Conservation (phyloP, 2,329 filamentous ascomycete species). For the Diaporthe citriasiana region DNA sequence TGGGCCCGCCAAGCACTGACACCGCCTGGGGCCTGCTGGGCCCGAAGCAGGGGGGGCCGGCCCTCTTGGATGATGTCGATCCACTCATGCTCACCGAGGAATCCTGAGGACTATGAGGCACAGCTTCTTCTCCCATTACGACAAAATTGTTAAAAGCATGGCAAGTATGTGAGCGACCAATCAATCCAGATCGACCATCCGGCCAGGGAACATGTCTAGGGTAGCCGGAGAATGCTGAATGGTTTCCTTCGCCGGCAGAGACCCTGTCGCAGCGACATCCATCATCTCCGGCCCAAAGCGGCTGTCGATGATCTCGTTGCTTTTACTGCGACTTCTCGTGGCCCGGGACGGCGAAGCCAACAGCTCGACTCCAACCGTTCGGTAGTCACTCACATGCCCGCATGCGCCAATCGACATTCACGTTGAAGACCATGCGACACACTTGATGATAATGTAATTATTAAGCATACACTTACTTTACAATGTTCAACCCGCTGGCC, state of each 20-base stretch:
- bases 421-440: not conserved
- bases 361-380: not conserved
- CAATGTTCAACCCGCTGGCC: not conserved
- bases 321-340: too few relatives aligned
- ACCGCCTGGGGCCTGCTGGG: conserved; percentile 20
- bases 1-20: conserved; percentile 21
- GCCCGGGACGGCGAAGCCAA: too few relatives aligned
- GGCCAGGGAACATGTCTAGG: too few relatives aligned
- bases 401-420: not conserved
- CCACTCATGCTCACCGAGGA: conserved; percentile 1
- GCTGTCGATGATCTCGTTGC: too few relatives aligned
- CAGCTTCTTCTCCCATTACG: not conserved
- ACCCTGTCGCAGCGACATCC: too few relatives aligned
- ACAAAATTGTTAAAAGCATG: not conserved
- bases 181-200: not conserved
- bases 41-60: not conserved
- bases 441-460: not conserved
- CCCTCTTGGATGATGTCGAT: not conserved
- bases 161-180: not conserved
- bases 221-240: too few relatives aligned
- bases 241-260: too few relatives aligned
- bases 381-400: not conserved
- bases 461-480: not conserved
- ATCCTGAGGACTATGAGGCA: not conserved
- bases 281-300: too few relatives aligned